A percentile compares a stretch with the other conserved stretches of the same genome.
Evolutionary conservation across 495 filamentous ascomycete genomes (phyloP).

Genomic region (Sphaerosporella brunnea): DNA sequence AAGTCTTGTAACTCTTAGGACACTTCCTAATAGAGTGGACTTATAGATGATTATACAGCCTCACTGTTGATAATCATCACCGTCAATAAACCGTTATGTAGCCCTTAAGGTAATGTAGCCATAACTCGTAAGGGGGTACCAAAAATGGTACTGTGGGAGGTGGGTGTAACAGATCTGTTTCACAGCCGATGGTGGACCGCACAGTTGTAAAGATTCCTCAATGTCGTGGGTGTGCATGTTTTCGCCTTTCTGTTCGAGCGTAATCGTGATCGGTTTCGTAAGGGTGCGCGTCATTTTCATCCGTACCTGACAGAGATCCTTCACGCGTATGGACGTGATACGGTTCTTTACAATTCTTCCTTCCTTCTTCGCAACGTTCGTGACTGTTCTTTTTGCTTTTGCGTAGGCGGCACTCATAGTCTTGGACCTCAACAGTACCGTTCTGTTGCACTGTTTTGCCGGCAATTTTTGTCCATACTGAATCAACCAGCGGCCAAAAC

Average conservation of each 20-base stretch:
- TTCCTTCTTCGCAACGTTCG: background rate
- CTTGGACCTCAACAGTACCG: background rate
- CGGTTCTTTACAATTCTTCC: background rate
- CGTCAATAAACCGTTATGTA: no score
- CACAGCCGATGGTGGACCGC: background rate
- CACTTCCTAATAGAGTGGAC: no score
- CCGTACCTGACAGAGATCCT: background rate
- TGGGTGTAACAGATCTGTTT: no score
- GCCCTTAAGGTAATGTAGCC: no score
- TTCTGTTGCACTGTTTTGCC: background rate
- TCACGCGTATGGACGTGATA: background rate
- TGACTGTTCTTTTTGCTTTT: background rate
- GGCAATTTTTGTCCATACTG: background rate
- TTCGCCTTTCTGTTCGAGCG: background rate
- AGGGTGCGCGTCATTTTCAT: background rate
- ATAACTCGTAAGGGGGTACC: no score
- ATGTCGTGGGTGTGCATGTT: background rate
- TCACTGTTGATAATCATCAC: no score
- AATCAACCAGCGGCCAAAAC: background rate
- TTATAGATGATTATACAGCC: no score
- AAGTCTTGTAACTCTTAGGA: no score
- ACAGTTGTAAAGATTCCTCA: background rate
- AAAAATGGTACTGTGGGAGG: no score
- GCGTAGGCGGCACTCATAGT: background rate
- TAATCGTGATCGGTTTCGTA: background rate